Evolutionary conservation across 768 basidiomycete genomes (phyloP), one percentile per base, ranked within the genome.

Genomic region (Cystobasidium onofrii): DNA sequence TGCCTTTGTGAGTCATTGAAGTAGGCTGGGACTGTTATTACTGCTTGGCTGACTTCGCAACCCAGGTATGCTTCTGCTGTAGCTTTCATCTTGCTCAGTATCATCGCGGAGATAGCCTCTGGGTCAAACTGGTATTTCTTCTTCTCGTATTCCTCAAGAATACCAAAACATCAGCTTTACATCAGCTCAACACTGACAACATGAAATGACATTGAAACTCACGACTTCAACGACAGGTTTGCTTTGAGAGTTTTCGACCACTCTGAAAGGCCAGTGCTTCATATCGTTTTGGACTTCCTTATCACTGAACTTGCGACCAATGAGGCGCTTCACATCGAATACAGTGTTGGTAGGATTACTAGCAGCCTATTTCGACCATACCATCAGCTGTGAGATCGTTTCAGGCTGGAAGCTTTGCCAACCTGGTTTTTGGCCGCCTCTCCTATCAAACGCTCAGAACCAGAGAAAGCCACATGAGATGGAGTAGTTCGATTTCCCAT

Each of bases 1-100:
- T 95, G 92, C 81, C 95, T 90, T 81, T 98, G 95, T 23, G 95
- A 94, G 84, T 98, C 93, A 82, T 98, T 98, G 86, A 97, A 97
- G 85, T 97, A 97, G 41, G 94, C 93, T 36, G 94, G 94, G 75
- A 97, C 84, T 76, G 84, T 84, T 78, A 84, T 83, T 73, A 82
- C 81, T 29, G 87, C 87, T 81, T 88, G 81, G 87, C 84, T 86
- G 80, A 88, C 86, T 76, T 84, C 84, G 78, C 84, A 83, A 29
- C 86, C 84, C 76, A 89, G 86, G 80, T 87, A 88, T 3, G 87
- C 84, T 81, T 88, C 87, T 41, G 87, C 87, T 43, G 86, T 88
- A 81, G 87, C 87, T 81, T 88, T 88, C 87, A 88, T 87, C 82
- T 87, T 87, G 73, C 82, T 81, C 71, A 88, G 82, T 64, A 88